These are phyloP conservation scores for Delonix regia DNA, from an alignment of 306 rosid genomes.

Conservation along the genomic window DNA sequence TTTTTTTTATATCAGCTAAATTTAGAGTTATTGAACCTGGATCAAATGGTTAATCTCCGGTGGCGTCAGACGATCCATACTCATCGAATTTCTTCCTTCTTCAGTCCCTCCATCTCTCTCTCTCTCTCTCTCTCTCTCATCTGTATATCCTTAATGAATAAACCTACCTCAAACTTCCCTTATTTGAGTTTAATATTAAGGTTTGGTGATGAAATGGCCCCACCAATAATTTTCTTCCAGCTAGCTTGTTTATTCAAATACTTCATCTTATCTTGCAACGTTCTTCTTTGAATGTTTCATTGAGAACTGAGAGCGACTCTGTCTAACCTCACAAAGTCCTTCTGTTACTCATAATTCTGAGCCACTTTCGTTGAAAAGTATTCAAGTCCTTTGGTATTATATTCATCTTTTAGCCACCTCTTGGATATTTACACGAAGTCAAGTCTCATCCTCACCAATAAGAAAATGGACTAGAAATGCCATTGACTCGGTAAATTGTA, in stretches of 20 bases:
- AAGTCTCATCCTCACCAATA: too few species aligned
- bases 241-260: slow-evolving; percentile 16
- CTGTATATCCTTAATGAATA: neutral
- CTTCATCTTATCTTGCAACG: slow-evolving; percentile 15
- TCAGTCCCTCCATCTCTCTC: too few species aligned
- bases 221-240: neutral
- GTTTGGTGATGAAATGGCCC: neutral
- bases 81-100: too few species aligned
- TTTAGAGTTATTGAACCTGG: too few species aligned
- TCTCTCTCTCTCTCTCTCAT: slow-evolving; percentile 1
- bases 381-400: too few species aligned
- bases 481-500: slow-evolving; percentile 42
- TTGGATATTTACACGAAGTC: too few species aligned
- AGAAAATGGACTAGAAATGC: slow-evolving; percentile 16
- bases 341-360: too few species aligned
- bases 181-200: neutral
- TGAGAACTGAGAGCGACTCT: neutral
- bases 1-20: too few species aligned
- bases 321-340: slow-evolving; percentile 13
- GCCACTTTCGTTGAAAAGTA: too few species aligned
- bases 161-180: neutral
- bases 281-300: slow-evolving; percentile 2
- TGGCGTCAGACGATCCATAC: too few species aligned
- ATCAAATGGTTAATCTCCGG: too few species aligned
- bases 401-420: too few species aligned